These are phyloP conservation scores for Phytopythium vexans DNA, from an alignment of 352 stramenopile genomes.

Conservation along the genomic window DNA sequence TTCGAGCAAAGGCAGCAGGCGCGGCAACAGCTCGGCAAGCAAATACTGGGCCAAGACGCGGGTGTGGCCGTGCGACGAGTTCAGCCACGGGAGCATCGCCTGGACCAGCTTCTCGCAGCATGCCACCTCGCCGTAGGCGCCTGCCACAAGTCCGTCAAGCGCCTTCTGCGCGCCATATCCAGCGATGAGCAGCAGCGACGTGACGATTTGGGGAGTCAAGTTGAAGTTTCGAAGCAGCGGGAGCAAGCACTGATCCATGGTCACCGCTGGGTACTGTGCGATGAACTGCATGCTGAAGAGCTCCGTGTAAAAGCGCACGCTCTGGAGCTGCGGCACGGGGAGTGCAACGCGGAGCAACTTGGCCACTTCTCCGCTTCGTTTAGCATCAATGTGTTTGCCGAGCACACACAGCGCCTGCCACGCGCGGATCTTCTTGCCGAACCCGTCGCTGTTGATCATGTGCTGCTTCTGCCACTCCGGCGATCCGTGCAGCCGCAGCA, in stretches of 20 bases:
- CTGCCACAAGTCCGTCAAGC: constrained; percentile 18
- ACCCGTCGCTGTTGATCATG: constrained; percentile 84
- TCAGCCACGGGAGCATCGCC: constrained; percentile 72
- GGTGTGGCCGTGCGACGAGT: constrained; percentile 76
- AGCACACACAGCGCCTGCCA: constrained; percentile 82
- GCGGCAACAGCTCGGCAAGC: constrained; percentile 58
- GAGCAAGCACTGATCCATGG: constrained; percentile 39
- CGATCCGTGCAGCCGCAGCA: constrained; percentile 53
- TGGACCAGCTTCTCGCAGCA: constrained; percentile 32
- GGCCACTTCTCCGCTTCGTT: constrained; percentile 11
- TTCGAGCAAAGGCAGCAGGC: constrained; percentile 4
- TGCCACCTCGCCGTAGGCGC: constrained; percentile 9
- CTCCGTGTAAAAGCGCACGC: constrained; percentile 82
- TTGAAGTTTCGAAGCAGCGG: constrained; percentile 68
- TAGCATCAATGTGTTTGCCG: constrained; percentile 14
- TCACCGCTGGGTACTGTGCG: constrained; percentile 40
- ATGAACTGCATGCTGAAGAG: constrained; percentile 73
- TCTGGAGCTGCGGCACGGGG: constrained; percentile 52
- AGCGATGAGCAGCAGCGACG: constrained; percentile 57
- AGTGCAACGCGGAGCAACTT: constrained; percentile 49
- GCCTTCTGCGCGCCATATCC: constrained; percentile 32
- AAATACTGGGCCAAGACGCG: constrained; percentile 78
- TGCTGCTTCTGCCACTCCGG: constrained; percentile 74
- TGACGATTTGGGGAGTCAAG: constrained; percentile 66
- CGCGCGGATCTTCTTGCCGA: constrained; percentile 69